Conservation (phyloP, 2,329 filamentous ascomycete genomes). For the Alternaria arbusti region DNA sequence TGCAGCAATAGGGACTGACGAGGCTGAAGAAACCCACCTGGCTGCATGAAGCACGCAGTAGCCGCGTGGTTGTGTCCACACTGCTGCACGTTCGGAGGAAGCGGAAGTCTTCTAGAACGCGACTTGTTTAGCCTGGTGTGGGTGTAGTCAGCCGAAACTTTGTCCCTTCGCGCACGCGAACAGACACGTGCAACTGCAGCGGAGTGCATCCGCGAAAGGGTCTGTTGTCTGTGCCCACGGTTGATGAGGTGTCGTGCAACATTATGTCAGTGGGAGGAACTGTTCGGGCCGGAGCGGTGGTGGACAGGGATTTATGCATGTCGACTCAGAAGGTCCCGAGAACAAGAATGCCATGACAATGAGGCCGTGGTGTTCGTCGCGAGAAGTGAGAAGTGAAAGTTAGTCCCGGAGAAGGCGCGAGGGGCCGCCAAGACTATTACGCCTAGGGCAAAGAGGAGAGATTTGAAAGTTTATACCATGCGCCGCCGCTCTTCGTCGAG, state of each 20-base stretch:
- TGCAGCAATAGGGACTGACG: not conserved
- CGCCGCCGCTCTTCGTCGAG: not conserved
- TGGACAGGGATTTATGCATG: not conserved
- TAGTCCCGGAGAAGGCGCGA: slow-evolving; percentile 10
- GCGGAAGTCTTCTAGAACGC: slow-evolving; percentile 22
- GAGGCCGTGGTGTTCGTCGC: not conserved
- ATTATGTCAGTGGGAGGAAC: not conserved
- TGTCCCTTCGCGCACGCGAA: not conserved
- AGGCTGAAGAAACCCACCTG: slow-evolving; percentile 7
- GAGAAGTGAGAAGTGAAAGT: not conserved
- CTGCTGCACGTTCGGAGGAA: slow-evolving; percentile 7
- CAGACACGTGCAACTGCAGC: not conserved
- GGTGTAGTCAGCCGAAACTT: slow-evolving; percentile 6
- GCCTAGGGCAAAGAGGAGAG: not conserved
- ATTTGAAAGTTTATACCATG: not conserved
- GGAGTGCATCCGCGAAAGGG: not conserved
- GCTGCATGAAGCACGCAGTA: slow-evolving; percentile 6
- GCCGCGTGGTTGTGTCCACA: slow-evolving; percentile 8
- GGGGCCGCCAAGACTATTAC: not conserved
- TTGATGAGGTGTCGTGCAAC: slow-evolving; percentile 13
- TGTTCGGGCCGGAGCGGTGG: slow-evolving; percentile 1
- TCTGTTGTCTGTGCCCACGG: slow-evolving; percentile 1
- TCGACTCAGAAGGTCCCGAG: slow-evolving; percentile 1
- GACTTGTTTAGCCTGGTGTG: slow-evolving; percentile 6
- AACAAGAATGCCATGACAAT: not conserved